Evolutionary conservation across 2,329 filamentous ascomycete genomes (phyloP), one percentile per base, ranked within the genome.

Genomic region (Aplosporella prunicola): DNA sequence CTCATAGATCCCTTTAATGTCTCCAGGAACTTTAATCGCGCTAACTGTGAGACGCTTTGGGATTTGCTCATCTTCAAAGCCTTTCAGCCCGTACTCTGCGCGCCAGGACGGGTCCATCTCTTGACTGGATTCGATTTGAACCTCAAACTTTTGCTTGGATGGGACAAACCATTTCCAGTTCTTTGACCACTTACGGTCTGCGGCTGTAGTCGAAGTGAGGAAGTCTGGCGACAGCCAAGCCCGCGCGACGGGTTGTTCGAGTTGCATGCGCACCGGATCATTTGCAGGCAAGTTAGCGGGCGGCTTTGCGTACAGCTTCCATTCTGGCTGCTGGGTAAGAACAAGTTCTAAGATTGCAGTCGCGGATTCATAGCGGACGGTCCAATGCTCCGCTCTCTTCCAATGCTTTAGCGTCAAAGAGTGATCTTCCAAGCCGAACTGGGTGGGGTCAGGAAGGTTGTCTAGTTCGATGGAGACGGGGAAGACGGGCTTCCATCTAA

Each of bases 1-100:
- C 5, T 59, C 45, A 45, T 78, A 81, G 0, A 49, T 49, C 2
- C 77, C 77, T 3, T 50, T 51, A 9, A 78, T 50, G 35, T 68
- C 55, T 4, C 36, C 11, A 3, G 23, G 16, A 14, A 10, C 40
- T 1, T 33, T 15, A 47, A 31, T 15, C 58, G 57, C 6, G 62
- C 58, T 46, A 3, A 79, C 51, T 1, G 53, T 40, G 3, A 78
- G 51, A 1, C 50, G 42, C 5, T 55, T 51, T 49, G 66, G 71
- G 2, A 75, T 51, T 32, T 57, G 62, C 33, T 67, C 60, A 2
- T 61, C 39, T 5, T 51, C 44, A 33, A 61, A 66, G 2, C 59
- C 51, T 2, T 55, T 49, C 9, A 68, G 45, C 5, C 55, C 59
- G 3, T 59, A 44, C 0, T 52, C 47, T 14, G 54, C 55, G 41